phyloP scores from a whole-genome alignment of 2,329 filamentous ascomycete genomes.

The Trichoderma breve region DNA sequence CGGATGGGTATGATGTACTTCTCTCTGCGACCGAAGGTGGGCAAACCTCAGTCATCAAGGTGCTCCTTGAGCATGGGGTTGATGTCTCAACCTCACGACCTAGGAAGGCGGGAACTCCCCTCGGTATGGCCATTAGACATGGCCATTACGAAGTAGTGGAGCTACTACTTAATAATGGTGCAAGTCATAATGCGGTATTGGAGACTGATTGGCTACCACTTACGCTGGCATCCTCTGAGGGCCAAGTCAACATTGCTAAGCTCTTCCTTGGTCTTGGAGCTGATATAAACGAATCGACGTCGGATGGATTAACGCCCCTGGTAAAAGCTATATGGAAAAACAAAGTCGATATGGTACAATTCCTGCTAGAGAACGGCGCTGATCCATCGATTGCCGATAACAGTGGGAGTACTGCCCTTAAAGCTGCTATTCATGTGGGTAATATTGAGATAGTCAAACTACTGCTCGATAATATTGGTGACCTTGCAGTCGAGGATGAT shows the following conservation, averaged over 20 bases:
- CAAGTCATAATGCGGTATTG: background rate
- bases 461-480: background rate
- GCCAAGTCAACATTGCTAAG: background rate
- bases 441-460: background rate
- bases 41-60: background rate
- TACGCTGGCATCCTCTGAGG: background rate
- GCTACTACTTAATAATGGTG: background rate
- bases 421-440: background rate
- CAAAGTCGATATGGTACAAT: background rate
- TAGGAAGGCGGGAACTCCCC: background rate
- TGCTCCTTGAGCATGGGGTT: background rate
- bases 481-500: background rate
- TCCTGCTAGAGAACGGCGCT: background rate
- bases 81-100: background rate
- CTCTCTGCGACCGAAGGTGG: background rate
- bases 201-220: background rate
- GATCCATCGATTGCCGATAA: background rate
- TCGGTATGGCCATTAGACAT: background rate
- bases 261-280: background rate
- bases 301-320: background rate
- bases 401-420: background rate
- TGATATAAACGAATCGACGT: background rate
- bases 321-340: background rate
- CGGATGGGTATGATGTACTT: background rate
- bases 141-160: background rate